phyloP scores from a whole-genome alignment of 495 filamentous ascomycete genomes.

The Penicillium paxilli region DNA sequence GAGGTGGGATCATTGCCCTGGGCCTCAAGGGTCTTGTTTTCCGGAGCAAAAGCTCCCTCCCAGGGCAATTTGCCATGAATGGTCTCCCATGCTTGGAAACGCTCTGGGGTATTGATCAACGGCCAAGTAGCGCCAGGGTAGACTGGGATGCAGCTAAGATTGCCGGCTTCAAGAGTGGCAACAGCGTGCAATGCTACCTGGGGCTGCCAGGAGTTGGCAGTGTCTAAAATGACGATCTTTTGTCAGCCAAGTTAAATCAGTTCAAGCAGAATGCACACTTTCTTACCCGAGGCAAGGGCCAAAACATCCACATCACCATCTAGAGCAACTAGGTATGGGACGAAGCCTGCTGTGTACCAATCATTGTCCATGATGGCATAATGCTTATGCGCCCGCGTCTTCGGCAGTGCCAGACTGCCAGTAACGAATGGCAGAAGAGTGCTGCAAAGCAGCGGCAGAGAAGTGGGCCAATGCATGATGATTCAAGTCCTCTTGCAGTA shows the following conservation, averaged over 20 bases:
- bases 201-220: constrained; percentile 33
- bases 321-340: constrained; percentile 31
- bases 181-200: constrained; percentile 32
- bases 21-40: constrained; percentile 29
- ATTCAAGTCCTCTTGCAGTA: not conserved
- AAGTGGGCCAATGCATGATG: constrained; percentile 16
- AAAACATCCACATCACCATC: constrained; percentile 30
- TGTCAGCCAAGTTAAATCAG: not conserved
- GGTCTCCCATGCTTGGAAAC: constrained; percentile 33
- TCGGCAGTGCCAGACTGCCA: constrained; percentile 6
- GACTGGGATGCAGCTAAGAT: constrained; percentile 36
- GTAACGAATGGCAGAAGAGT: constrained; percentile 14
- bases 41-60: constrained; percentile 33
- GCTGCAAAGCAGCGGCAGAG: constrained; percentile 17
- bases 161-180: constrained; percentile 31
- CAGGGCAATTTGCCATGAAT: constrained; percentile 34
- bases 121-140: constrained; percentile 33
- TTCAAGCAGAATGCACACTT: not conserved
- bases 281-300: constrained; percentile 26
- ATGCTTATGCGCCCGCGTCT: constrained; percentile 14
- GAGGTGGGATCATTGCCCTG: constrained; percentile 34
- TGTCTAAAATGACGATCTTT: constrained; percentile 19
- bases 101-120: constrained; percentile 30
- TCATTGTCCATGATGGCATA: constrained; percentile 38
- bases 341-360: constrained; percentile 32